phyloP scores from a whole-genome alignment of 306 rosid species.

The Rosa lucieae region DNA sequence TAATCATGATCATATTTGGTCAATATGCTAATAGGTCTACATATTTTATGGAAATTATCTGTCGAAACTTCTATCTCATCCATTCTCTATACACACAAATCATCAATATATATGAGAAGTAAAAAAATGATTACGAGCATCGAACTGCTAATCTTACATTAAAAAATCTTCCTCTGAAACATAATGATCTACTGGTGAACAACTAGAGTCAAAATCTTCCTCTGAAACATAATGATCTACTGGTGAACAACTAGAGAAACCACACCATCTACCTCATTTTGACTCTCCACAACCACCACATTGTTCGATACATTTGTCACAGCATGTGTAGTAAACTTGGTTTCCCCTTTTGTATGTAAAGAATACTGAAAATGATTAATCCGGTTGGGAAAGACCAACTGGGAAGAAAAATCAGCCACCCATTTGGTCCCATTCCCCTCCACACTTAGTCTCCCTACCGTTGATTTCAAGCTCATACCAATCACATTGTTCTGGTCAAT shows the following conservation, averaged over 20 bases:
- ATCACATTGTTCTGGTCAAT: conserved; percentile 60
- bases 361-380: conserved; percentile 55
- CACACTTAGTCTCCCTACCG: conserved; percentile 47
- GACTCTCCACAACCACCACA: conserved; percentile 48
- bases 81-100: background rate
- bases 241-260: conserved; percentile 38
- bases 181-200: conserved; percentile 29
- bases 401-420: conserved; percentile 55
- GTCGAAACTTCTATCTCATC: background rate
- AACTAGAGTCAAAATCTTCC: background rate
- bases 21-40: too few species aligned
- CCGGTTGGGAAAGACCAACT: conserved; percentile 53
- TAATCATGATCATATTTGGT: too few species aligned
- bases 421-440: conserved; percentile 51
- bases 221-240: background rate
- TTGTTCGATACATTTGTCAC: conserved; percentile 54
- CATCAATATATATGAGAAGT: background rate
- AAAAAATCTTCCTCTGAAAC: background rate
- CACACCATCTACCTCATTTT: conserved; percentile 26
- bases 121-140: background rate
- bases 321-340: conserved; percentile 50
- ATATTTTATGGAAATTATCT: too few species aligned
- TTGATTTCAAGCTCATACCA: conserved; percentile 61
- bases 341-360: conserved; percentile 35
- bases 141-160: background rate